phyloP scores from a whole-genome alignment of 176 grass and related monocot genomes.

The Oryza officinalis region DNA sequence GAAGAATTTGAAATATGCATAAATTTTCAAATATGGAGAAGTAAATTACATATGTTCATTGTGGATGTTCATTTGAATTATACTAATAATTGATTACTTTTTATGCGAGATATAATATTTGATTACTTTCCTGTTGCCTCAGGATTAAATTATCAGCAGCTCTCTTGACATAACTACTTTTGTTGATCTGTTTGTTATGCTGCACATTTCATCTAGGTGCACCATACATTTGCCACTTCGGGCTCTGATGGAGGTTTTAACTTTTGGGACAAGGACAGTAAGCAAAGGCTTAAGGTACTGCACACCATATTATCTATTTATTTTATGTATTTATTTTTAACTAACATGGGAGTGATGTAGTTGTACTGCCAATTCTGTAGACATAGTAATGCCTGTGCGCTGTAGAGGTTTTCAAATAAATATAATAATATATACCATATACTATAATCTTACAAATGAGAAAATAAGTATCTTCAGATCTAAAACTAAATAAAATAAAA shows the following conservation, averaged over 20 bases:
- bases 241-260: constrained; percentile 80
- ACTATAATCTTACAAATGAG: background rate
- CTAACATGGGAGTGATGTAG: background rate
- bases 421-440: background rate
- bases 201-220: constrained; percentile 53
- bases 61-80: constrained; percentile 15
- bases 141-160: constrained; percentile 25
- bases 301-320: background rate
- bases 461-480: background rate
- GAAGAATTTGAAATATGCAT: background rate
- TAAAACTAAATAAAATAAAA: background rate
- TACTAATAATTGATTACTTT: background rate
- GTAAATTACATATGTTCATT: background rate
- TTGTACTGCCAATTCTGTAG: background rate
- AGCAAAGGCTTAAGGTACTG: constrained; percentile 84
- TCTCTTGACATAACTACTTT: constrained; percentile 22
- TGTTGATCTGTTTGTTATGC: background rate
- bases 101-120: background rate
- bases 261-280: constrained; percentile 95
- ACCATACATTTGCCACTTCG: constrained; percentile 81
- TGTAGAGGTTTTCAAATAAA: background rate
- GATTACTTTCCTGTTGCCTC: background rate
- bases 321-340: constrained; percentile 14
- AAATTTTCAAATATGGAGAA: background rate
- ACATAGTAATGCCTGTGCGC: background rate